Evolutionary conservation across 83 land plant species (phyloP).

Genomic region (Diphasiastrum complanatum): DNA sequence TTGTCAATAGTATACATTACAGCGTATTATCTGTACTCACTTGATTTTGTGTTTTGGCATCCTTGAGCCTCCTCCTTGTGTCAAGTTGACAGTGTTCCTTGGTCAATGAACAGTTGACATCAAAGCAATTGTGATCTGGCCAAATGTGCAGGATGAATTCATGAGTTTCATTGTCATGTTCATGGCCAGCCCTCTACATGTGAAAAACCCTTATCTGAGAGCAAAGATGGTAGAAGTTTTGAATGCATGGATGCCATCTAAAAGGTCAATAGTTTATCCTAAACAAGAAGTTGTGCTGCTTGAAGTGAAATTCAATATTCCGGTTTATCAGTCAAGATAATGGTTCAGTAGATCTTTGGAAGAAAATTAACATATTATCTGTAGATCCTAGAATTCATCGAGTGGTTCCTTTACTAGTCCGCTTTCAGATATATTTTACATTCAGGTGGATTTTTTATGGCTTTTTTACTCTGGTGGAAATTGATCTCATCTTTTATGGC

Average conservation of each 20-base stretch:
- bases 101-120: neutral
- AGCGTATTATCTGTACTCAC: no score
- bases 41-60: no score
- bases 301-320: no score
- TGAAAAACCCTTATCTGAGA: slow-evolving; percentile 85
- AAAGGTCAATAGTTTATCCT: slow-evolving; percentile 44
- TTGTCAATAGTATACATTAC: no score
- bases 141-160: slow-evolving; percentile 76
- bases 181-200: slow-evolving; percentile 89
- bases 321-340: no score
- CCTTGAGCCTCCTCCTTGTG: no score
- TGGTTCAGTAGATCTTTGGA: no score
- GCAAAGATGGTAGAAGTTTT: slow-evolving; percentile 99
- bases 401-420: no score
- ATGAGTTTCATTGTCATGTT: slow-evolving; percentile 98
- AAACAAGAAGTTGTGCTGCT: neutral
- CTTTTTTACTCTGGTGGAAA: neutral
- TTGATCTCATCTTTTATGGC: neutral
- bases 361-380: no score
- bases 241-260: slow-evolving; percentile 90
- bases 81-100: neutral
- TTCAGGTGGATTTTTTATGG: neutral
- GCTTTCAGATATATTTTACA: neutral
- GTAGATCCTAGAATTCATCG: no score
- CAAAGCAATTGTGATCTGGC: neutral